phyloP scores from a whole-genome alignment of 2,329 filamentous ascomycete genomes.

The Colletotrichum navitas region DNA sequence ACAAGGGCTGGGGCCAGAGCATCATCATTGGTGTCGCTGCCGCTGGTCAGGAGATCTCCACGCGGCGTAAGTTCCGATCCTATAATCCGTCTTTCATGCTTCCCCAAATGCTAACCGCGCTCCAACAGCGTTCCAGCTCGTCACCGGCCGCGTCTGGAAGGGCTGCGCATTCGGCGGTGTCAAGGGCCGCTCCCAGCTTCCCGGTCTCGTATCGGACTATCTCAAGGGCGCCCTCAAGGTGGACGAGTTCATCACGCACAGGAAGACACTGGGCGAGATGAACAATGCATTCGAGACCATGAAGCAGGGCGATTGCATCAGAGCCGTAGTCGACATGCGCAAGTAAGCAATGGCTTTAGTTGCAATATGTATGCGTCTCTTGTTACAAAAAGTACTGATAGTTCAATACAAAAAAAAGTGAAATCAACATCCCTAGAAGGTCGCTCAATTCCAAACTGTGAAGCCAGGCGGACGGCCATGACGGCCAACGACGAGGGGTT shows the following conservation, averaged over 20 bases:
- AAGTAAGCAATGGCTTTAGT: constrained; percentile 46
- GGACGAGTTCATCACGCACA: constrained; percentile 99
- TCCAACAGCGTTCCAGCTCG: constrained; percentile 89
- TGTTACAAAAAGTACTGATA: constrained; percentile 39
- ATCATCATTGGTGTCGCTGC: constrained; percentile 98
- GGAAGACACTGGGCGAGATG: constrained; percentile 84
- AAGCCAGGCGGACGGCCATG: constrained; percentile 29
- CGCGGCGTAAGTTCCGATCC: constrained; percentile 77
- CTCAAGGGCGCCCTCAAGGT: constrained; percentile 92
- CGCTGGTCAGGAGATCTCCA: constrained; percentile 94
- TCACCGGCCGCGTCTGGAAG: constrained; percentile 97
- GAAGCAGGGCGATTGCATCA: constrained; percentile 97
- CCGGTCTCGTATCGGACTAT: constrained; percentile 89
- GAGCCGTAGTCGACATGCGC: constrained; percentile 84
- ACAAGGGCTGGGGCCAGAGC: constrained; percentile 99
- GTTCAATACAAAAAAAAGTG: constrained; percentile 41
- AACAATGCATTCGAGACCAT: constrained; percentile 93
- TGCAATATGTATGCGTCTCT: constrained; percentile 25
- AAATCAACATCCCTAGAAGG: constrained; percentile 27
- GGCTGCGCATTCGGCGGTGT: constrained; percentile 98
- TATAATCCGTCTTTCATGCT: background rate
- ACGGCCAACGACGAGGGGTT: constrained; percentile 13
- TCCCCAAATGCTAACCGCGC: background rate
- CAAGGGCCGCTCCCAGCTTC: constrained; percentile 95
- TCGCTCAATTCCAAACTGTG: constrained; percentile 37